These are phyloP conservation scores for Aspergillus jensenii DNA, from an alignment of 2,329 filamentous ascomycete species.

Conservation along the genomic window DNA sequence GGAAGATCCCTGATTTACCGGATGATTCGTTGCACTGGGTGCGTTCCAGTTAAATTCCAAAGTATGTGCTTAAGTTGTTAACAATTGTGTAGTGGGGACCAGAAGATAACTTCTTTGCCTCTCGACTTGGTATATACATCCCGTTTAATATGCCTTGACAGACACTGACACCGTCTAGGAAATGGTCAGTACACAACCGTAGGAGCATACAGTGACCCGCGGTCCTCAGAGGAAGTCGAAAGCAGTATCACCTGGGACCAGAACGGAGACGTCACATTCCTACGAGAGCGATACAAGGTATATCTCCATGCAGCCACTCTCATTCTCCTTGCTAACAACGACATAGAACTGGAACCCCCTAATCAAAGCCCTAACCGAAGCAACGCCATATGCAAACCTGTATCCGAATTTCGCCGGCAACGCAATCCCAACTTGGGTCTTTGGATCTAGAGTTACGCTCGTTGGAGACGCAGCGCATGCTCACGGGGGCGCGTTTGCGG, in stretches of 20 bases:
- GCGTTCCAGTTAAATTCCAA: not conserved
- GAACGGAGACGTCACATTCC: conserved; percentile 35
- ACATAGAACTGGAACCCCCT: conserved; percentile 44
- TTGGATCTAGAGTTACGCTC: conserved; percentile 31
- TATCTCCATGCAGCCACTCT: not conserved
- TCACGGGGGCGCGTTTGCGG: conserved; percentile 32
- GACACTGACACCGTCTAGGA: conserved; percentile 10
- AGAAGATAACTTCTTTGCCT: conserved; percentile 46
- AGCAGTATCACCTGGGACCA: conserved; percentile 42
- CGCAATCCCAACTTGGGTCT: conserved; percentile 44
- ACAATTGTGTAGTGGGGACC: conserved; percentile 38
- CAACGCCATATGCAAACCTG: conserved; percentile 40
- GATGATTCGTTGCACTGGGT: conserved; percentile 47
- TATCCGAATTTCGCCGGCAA: conserved; percentile 48
- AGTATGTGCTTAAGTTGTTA: not conserved
- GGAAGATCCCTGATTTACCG: conserved; percentile 36
- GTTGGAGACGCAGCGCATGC: conserved; percentile 33
- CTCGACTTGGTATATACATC: conserved; percentile 35
- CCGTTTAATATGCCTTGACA: no score
- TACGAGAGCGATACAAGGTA: conserved; percentile 34
- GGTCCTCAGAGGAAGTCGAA: conserved; percentile 32
- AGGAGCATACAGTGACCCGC: conserved; percentile 43
- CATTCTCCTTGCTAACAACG: not conserved
- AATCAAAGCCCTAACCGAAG: conserved; percentile 41
- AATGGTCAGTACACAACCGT: conserved; percentile 42